Base-by-base conservation (phyloP, 2,329 filamentous ascomycete genomes). In the Ophiocordyceps sinensis region DNA sequence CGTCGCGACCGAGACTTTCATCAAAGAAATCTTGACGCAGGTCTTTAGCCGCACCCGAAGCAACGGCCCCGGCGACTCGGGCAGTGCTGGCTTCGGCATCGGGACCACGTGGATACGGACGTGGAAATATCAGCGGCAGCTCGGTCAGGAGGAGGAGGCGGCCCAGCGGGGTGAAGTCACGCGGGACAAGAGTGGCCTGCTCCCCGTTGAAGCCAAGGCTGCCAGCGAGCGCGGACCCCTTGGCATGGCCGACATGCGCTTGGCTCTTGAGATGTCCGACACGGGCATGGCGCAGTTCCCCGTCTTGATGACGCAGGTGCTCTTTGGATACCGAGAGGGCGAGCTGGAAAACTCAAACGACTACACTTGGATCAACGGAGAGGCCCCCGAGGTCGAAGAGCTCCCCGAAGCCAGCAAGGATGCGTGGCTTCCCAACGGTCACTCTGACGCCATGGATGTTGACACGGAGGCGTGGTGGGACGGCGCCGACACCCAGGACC, bases 161-260 rank as follows among this genome's bases (percentile, higher is more conserved):
- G 78, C 75, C 23, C 71, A 77, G 34, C 70, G 77, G n/a, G 86
- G 87, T 5, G 83, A 88, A 50, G 58, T 93, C 2, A 67, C 73
- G 15, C 73, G 85, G 49, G 84, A 87, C 44, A 80, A 82, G 44
- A 80, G 75, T 38, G 87, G 87, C 1, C 62, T 94, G 26, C 63
- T 95, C 6, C 89, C 88, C 0, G 66, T 87, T 30, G 87, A 95
- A 59, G 76, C 83, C 3, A 86, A 83, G 55, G 80, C 82, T 41
- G 79, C 82, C 14, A 75, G 75, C 42, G 77, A 82, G 50, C 71
- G 86, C 32, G 74, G 78, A 6, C 77, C 84, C 1, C 62, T 95
- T 1, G 79, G 79, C 13, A 81, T 89, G 63, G 77, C 79, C 15
- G 89, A 95, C 57, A 61, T 95, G 38, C 73, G 82, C 31, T 65